phyloP scores from a whole-genome alignment of 148 eudicot species.

The Cornus florida region DNA sequence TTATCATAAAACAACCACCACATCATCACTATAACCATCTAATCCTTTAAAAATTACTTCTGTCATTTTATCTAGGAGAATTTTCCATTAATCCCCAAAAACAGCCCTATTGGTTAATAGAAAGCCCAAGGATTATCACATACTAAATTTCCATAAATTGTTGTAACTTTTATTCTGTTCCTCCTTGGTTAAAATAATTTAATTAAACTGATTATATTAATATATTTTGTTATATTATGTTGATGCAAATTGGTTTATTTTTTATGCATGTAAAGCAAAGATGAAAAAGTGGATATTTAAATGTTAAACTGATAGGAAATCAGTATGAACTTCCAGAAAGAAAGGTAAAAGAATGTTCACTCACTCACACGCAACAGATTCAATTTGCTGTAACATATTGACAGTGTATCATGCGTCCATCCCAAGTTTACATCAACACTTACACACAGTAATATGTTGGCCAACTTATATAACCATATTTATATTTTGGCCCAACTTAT shows the following conservation, averaged over 20 bases:
- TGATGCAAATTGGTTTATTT: neutral
- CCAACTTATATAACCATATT: too few species aligned
- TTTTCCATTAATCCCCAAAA: neutral
- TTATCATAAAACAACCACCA: too few species aligned
- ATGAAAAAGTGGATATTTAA: neutral
- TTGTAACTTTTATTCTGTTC: neutral
- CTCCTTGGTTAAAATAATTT: too few species aligned
- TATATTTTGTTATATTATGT: neutral
- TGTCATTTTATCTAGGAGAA: neutral
- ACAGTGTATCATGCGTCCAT: neutral
- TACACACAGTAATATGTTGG: neutral
- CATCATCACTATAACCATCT: neutral
- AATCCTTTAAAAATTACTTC: neutral
- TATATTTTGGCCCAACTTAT: too few species aligned
- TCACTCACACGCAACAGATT: neutral
- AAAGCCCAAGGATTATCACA: neutral
- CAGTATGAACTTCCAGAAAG: neutral
- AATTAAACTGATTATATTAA: too few species aligned
- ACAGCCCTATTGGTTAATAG: neutral
- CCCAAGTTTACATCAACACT: neutral
- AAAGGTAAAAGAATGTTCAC: neutral
- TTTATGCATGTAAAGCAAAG: neutral
- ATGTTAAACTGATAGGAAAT: neutral
- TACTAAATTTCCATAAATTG: neutral
- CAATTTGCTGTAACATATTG: neutral